Evolutionary conservation across 257 asterid genomes (phyloP).

Genomic region (Solanum boliviense): DNA sequence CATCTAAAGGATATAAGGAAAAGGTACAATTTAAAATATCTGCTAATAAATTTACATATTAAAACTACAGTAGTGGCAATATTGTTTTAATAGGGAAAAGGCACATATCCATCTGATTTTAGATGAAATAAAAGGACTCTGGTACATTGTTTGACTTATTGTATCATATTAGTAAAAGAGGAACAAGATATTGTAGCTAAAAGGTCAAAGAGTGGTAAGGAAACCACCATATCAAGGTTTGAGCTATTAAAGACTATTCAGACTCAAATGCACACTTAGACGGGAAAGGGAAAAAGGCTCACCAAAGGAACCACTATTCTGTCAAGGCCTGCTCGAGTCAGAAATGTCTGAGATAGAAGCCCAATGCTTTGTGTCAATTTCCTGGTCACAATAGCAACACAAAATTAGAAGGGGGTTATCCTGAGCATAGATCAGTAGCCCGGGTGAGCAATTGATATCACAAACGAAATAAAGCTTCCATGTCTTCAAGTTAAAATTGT

Average conservation of each 20-base stretch:
- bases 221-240: background rate
- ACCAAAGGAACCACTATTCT: slow-evolving; percentile 96
- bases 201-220: background rate
- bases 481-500: background rate
- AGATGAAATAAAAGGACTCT: background rate
- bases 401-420: background rate
- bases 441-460: background rate
- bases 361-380: slow-evolving; percentile 84
- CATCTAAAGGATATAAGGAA: background rate
- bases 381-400: slow-evolving; percentile 36
- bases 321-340: slow-evolving; percentile 63
- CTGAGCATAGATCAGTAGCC: background rate
- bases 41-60: background rate
- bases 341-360: slow-evolving; percentile 82
- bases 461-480: background rate
- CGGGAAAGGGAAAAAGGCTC: slow-evolving; percentile 17
- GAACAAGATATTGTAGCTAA: background rate
- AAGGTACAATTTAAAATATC: background rate
- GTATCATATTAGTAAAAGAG: background rate
- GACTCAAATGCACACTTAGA: background rate
- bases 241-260: background rate
- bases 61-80: background rate
- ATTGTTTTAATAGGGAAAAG: background rate
- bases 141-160: background rate
- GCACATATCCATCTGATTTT: background rate